phyloP scores from a whole-genome alignment of 164 flowering plant species.

The Akebia trifoliata region DNA sequence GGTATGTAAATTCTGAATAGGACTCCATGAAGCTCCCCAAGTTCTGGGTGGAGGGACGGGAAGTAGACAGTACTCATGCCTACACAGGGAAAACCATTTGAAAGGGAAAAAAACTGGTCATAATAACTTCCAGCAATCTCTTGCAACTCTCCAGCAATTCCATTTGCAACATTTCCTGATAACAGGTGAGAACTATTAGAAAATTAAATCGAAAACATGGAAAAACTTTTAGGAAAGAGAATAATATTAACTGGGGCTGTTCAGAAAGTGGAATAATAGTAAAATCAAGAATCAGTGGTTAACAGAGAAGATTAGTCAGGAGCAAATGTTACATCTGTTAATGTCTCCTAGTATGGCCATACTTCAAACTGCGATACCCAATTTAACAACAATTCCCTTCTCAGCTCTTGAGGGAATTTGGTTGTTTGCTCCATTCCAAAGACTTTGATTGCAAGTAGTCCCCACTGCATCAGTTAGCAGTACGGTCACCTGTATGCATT shows the following conservation, averaged over 20 bases:
- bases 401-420: constrained; percentile 92
- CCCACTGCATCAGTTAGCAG: constrained; percentile 98
- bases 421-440: constrained; percentile 64
- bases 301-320: background rate
- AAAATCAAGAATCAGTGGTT: background rate
- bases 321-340: constrained; percentile 59
- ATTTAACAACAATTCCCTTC: constrained; percentile 82
- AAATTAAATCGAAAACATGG: no score
- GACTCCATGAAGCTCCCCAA: constrained; percentile 87
- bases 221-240: no score
- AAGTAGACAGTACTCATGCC: no score
- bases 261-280: background rate
- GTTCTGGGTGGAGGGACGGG: constrained; percentile 79
- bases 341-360: constrained; percentile 98
- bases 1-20: constrained; percentile 77
- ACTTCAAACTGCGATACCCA: constrained; percentile 99
- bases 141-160: constrained; percentile 72
- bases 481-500: constrained; percentile 71
- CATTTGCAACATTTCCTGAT: constrained; percentile 86
- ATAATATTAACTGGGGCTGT: no score
- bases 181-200: background rate
- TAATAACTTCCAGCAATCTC: constrained; percentile 96
- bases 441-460: constrained; percentile 86
- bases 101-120: no score
- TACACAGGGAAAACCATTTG: no score